Percentiles rank a stretch among this genome's conserved stretches.
Evolutionary conservation across 129 eudicot genomes (phyloP).

Genomic region (Flaveria bidentis): DNA sequence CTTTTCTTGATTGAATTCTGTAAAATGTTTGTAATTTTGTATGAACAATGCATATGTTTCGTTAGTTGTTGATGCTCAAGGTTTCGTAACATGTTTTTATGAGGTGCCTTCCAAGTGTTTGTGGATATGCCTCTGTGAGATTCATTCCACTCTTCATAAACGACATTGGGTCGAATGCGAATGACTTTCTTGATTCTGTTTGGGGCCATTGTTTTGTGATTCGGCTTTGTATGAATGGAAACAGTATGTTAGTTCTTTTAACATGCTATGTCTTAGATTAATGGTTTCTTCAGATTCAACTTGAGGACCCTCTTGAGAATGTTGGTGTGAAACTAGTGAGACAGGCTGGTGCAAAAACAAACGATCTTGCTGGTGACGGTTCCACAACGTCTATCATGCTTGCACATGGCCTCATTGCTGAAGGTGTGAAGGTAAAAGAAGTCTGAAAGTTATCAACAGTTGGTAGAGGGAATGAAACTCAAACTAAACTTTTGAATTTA

Average conservation of each 20-base stretch:
- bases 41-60: no score
- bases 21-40: no score
- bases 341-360: slow-evolving; percentile 94
- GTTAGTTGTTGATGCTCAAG: no score
- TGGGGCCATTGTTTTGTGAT: background rate
- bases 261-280: slow-evolving; percentile 7
- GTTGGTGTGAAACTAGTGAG: slow-evolving; percentile 87
- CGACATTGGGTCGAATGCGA: background rate
- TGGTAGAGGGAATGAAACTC: slow-evolving; percentile 1
- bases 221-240: background rate
- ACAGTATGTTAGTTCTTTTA: slow-evolving; percentile 10
- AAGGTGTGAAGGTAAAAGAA: slow-evolving; percentile 74
- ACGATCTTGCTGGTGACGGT: slow-evolving; percentile 95
- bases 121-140: slow-evolving; percentile 4
- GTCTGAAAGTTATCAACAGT: background rate
- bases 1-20: no score
- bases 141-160: background rate
- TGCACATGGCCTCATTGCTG: slow-evolving; percentile 88
- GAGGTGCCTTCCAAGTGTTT: slow-evolving; percentile 22
- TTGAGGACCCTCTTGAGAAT: slow-evolving; percentile 92
- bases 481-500: slow-evolving; percentile 16
- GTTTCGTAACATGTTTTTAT: no score
- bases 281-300: slow-evolving; percentile 56
- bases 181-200: background rate
- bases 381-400: slow-evolving; percentile 88